phyloP scores from a whole-genome alignment of 441 rosid genomes.

The Melastoma candidum region DNA sequence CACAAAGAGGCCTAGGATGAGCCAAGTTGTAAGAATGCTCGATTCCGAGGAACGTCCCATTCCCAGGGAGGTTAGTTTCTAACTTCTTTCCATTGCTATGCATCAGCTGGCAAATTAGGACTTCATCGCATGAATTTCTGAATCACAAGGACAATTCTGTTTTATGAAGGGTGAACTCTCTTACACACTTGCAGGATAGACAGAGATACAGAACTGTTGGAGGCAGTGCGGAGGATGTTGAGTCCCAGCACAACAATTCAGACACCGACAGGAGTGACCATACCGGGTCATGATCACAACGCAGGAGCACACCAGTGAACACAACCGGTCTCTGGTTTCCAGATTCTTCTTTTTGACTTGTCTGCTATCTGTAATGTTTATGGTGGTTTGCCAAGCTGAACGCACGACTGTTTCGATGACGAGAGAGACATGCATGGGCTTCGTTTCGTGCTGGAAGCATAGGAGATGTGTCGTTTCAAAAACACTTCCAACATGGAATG shows the following conservation, averaged over 20 bases:
- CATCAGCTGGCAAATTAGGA: neutral
- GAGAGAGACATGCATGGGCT: too few relatives aligned
- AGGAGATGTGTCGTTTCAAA: too few relatives aligned
- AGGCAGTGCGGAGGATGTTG: slow-evolving; percentile 52
- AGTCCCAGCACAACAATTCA: slow-evolving; percentile 55
- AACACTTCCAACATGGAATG: too few relatives aligned
- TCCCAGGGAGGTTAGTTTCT: slow-evolving; percentile 73
- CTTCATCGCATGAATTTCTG: neutral
- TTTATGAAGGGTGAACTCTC: neutral
- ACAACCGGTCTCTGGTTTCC: neutral
- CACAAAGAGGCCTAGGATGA: slow-evolving; percentile 85
- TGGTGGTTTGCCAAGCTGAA: too few relatives aligned
- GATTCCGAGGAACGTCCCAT: slow-evolving; percentile 89
- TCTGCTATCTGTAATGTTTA: too few relatives aligned
- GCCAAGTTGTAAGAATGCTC: slow-evolving; percentile 94
- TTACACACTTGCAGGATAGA: slow-evolving; percentile 44
- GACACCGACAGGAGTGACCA: slow-evolving; percentile 65
- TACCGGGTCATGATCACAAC: slow-evolving; percentile 52
- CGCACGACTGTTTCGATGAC: too few relatives aligned
- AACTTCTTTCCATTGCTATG: neutral
- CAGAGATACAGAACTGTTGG: slow-evolving; percentile 49
- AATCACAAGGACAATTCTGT: neutral
- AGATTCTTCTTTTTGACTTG: too few relatives aligned
- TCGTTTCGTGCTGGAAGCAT: too few relatives aligned
- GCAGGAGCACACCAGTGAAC: neutral